Percentiles rank a stretch among this genome's conserved stretches.
Evolutionary conservation across 331 rosid species (phyloP).

Genomic region (Malus hybrid): DNA sequence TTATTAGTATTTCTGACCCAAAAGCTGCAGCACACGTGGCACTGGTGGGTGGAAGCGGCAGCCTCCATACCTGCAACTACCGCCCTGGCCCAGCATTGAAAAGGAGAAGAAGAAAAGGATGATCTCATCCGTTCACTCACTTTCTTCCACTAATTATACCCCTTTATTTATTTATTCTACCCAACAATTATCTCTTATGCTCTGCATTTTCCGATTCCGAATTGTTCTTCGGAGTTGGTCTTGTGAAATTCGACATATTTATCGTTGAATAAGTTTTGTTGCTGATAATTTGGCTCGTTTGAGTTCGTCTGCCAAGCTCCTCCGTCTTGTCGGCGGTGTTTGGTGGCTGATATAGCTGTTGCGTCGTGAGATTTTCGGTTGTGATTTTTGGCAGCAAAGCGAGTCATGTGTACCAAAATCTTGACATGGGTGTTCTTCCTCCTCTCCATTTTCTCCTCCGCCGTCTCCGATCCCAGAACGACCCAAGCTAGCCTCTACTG

Average conservation of each 20-base stretch:
- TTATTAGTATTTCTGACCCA: not conserved
- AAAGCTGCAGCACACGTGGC: not conserved
- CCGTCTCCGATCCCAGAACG: slow-evolving; percentile 54
- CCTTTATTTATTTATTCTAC: no score
- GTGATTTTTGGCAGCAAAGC: no score
- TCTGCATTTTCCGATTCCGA: not conserved
- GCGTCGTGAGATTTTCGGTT: no score
- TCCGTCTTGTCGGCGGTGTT: no score
- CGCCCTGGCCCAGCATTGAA: not conserved
- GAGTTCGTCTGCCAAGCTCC: no score
- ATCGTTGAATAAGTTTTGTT: no score
- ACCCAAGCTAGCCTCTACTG: slow-evolving; percentile 41
- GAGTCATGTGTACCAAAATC: not conserved
- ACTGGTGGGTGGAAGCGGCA: not conserved
- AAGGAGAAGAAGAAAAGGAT: not conserved
- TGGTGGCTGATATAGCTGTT: no score
- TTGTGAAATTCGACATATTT: no score
- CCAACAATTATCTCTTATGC: not conserved
- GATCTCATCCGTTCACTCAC: not conserved
- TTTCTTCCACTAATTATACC: not conserved
- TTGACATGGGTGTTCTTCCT: slow-evolving; percentile 22
- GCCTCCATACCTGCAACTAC: not conserved
- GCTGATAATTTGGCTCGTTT: no score
- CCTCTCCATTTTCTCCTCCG: not conserved
- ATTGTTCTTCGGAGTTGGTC: no score